Percentiles rank a stretch among this genome's conserved stretches.
phyloP scores from a whole-genome alignment of 176 grass and related monocot species.

The Carex cristatella region DNA sequence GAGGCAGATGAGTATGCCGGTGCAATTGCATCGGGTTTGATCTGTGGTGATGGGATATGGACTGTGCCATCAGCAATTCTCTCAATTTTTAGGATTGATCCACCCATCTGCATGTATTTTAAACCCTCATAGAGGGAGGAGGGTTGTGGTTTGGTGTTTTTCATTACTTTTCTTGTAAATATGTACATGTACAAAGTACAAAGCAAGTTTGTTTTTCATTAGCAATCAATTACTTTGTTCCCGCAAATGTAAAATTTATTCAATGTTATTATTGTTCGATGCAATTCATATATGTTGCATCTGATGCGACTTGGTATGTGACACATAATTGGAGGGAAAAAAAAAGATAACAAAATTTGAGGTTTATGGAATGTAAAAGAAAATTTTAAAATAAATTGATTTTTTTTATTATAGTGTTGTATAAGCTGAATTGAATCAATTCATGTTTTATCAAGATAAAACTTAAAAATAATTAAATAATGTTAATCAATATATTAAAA shows the following conservation, averaged over 20 bases:
- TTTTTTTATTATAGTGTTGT: too few relatives aligned
- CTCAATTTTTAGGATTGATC: slow-evolving; percentile 64
- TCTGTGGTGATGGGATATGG: slow-evolving; percentile 92
- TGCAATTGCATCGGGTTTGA: slow-evolving; percentile 70
- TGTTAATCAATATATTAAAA: too few relatives aligned
- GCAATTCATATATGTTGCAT: background rate
- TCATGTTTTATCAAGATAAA: too few relatives aligned
- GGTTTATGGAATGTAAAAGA: too few relatives aligned
- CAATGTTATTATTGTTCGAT: background rate
- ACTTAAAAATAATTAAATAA: too few relatives aligned
- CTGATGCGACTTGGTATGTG: background rate
- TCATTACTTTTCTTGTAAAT: slow-evolving; percentile 12
- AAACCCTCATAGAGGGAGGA: slow-evolving; percentile 22
- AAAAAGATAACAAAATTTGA: too few relatives aligned
- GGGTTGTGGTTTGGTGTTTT: background rate
- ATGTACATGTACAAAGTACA: slow-evolving; percentile 31
- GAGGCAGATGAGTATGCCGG: slow-evolving; percentile 60
- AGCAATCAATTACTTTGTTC: slow-evolving; percentile 15
- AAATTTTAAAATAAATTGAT: too few relatives aligned
- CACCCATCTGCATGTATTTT: slow-evolving; percentile 89
- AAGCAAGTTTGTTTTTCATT: slow-evolving; percentile 22
- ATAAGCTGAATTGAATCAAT: too few relatives aligned
- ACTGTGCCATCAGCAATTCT: slow-evolving; percentile 64
- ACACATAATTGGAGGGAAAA: too few relatives aligned
- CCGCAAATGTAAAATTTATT: background rate